These are phyloP conservation scores for Amanita polypyramis DNA, from an alignment of 768 basidiomycete genomes.

Conservation along the genomic window DNA sequence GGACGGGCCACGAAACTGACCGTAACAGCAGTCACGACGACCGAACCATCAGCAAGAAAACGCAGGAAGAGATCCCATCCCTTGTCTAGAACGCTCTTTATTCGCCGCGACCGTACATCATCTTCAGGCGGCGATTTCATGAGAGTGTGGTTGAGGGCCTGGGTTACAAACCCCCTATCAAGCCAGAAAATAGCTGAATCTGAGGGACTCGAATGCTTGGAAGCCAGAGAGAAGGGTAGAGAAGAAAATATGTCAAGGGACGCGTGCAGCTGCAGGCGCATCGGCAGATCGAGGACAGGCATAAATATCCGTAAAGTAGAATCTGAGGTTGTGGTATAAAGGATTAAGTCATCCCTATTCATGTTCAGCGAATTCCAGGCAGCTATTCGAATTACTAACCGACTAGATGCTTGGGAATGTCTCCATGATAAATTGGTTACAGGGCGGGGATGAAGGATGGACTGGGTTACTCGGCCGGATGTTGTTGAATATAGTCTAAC, in stretches of 20 bases:
- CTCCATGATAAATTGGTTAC: slow-evolving; percentile 67
- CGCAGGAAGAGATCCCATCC: slow-evolving; percentile 76
- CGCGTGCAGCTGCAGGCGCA: slow-evolving; percentile 75
- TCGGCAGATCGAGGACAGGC: slow-evolving; percentile 80
- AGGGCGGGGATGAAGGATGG: slow-evolving; percentile 64
- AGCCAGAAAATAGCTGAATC: slow-evolving; percentile 57
- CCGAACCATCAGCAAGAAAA: slow-evolving; percentile 61
- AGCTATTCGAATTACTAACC: slow-evolving; percentile 19
- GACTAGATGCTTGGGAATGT: slow-evolving; percentile 53
- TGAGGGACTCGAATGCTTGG: slow-evolving; percentile 20
- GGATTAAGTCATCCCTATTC: slow-evolving; percentile 58
- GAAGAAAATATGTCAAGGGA: slow-evolving; percentile 66
- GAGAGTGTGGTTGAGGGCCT: slow-evolving; percentile 34
- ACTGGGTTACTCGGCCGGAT: slow-evolving; percentile 57
- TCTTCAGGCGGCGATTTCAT: slow-evolving; percentile 26
- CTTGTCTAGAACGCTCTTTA: slow-evolving; percentile 58
- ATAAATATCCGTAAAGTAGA: slow-evolving; percentile 77
- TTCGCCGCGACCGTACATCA: slow-evolving; percentile 33
- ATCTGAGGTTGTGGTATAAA: slow-evolving; percentile 80
- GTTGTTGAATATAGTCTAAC: slow-evolving; percentile 67
- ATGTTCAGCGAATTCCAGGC: background rate
- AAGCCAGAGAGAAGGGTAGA: slow-evolving; percentile 28
- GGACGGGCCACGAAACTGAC: slow-evolving; percentile 30
- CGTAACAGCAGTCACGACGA: slow-evolving; percentile 61
- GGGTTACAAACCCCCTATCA: slow-evolving; percentile 48